Evolutionary conservation across 2,329 filamentous ascomycete genomes (phyloP), one percentile per base, ranked within the genome.

Genomic region (Trichoderma sp.): DNA sequence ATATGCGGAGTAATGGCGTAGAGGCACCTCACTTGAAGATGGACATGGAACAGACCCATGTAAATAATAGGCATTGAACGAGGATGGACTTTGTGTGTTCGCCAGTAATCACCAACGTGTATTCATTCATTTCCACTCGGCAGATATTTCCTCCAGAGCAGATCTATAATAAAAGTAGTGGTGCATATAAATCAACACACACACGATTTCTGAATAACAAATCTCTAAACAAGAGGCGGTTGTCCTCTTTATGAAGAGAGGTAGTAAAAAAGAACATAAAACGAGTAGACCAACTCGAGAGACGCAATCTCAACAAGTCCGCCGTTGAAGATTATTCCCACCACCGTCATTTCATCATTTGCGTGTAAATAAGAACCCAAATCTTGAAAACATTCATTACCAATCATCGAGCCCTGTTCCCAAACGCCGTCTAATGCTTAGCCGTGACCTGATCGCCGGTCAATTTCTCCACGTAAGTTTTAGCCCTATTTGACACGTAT

Each of bases 381-480:
- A 32, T 72, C 43, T 32, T 72, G 65, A 39, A 70, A 70, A 69
- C 57, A 15, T 72, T 18, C 58, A 63, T 70, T 62, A 47, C 64
- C 56, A 57, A 56, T 69, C 56, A 71, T 56, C 71, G 53, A 73
- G 70, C 57, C 72, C 72, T 63, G 51, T 51, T 51, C 53, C 66
- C 66, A 65, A 82, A 81, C 79, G 80, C 82, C 79, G 80, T 78
- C 82, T 89, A 91, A 87, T 91, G 89, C 87, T 91, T 91, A 78
- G 88, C 88, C 75, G 89, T 89, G 78, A 90, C 88, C 78, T 81
- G 77, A 30, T 91, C 89, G 73, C 89, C 89, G 63, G 89, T 91
- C 80, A 91, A 73, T 81, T 89, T 89, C 82, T 91, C 89, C 74
- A 91, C 88, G 76, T 91, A 91, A 70, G 84, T 84, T 84, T 91